These are phyloP conservation scores for Bruguiera sexangula DNA, from an alignment of 345 rosid species.

Conservation along the genomic window DNA sequence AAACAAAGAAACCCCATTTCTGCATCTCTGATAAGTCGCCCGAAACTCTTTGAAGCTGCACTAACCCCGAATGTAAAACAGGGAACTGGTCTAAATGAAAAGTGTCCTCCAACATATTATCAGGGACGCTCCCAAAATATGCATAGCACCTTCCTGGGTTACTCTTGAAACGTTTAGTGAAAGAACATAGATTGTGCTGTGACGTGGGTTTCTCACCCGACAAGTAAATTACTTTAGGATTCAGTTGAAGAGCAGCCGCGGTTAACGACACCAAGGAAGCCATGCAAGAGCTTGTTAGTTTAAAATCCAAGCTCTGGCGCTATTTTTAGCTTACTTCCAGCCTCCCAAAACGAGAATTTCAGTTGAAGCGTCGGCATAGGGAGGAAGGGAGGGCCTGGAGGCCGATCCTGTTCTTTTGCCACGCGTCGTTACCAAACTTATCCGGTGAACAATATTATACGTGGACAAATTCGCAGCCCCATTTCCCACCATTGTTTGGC, in stretches of 20 bases:
- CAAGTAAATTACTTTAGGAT: constrained; percentile 28
- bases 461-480: constrained; percentile 30
- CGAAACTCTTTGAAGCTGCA: constrained; percentile 39
- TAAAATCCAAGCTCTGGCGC: background rate
- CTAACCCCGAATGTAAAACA: constrained; percentile 39
- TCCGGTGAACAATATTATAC: constrained; percentile 24
- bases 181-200: constrained; percentile 19
- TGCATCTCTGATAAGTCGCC: constrained; percentile 49
- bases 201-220: constrained; percentile 37
- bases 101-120: constrained; percentile 23
- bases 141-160: constrained; percentile 46
- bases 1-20: constrained; percentile 55
- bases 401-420: constrained; percentile 25
- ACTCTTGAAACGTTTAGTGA: constrained; percentile 20
- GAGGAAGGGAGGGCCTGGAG: background rate
- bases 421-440: constrained; percentile 25
- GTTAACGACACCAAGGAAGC: constrained; percentile 58
- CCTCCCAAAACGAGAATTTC: background rate
- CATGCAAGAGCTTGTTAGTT: constrained; percentile 22
- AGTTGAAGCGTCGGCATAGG: constrained; percentile 31
- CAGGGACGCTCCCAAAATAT: constrained; percentile 39
- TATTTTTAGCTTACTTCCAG: background rate
- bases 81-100: constrained; percentile 39
- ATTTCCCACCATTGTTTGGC: background rate
- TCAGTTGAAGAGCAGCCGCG: constrained; percentile 31